Evolutionary conservation across 805 yeast species (phyloP), one percentile per base, ranked within the genome.

Genomic region (Saccharomyces mikatae): DNA sequence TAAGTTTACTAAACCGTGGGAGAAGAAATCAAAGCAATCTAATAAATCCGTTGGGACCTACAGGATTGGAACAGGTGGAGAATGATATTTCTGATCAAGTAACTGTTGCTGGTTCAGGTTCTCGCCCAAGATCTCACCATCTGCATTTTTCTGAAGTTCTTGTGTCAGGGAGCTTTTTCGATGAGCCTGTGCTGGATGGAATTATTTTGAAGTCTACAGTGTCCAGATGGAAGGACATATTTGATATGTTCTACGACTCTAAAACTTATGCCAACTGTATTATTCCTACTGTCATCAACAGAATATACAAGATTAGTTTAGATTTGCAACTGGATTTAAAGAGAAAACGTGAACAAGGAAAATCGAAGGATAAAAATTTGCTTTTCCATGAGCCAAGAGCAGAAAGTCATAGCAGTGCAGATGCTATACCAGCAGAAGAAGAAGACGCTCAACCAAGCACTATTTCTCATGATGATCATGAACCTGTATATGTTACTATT

Each of bases 401-500:
- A 21, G 44, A 36, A 36, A 36, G 44, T 17, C 6, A n/a, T 6
- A 36, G 9, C 22, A 36, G 13, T 36, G 1, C 44, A n/a, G 44
- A 17, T 21, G 44, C 22, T 8, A 36, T 36, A 17, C 17, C 24
- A 17, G 44, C 13, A 6, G 60, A 60, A 14, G 57, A 49, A 47
- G 59, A 47, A 2, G 17, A n/a, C n/a, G 54, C 53, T 17, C 55
- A 49, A 41, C 61, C 53, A 27, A 55, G 53, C n/a, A 57, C 49
- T 14, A 28, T n/a, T 13, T 32, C 44, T 4, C 55, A 50, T 13
- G 55, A 54, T 4, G 63, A 54, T 17, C 63, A 62, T 41, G 77
- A 78, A 14, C 91, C 95, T 0, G 75, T 87, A 0, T 79, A 77
- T 73, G 89, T 91, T 2, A 75, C 75, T 11, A 85, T 91, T 59